phyloP scores from a whole-genome alignment of 768 basidiomycete genomes.

The Trametes gibbosa region DNA sequence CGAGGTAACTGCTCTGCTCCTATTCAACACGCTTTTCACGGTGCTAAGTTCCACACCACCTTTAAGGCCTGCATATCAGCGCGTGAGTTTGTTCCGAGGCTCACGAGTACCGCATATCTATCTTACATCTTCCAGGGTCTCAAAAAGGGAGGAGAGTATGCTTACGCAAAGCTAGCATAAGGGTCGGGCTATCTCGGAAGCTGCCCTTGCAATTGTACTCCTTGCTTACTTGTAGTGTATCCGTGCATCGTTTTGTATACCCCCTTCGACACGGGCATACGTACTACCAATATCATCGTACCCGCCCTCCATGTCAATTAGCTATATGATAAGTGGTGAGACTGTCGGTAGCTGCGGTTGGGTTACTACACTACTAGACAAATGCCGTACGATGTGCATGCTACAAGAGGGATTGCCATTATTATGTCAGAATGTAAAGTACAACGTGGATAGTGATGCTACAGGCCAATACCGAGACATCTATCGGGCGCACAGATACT shows the following conservation, averaged over 20 bases:
- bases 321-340: too few species aligned
- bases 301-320: too few species aligned
- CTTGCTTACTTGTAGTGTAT: too few species aligned
- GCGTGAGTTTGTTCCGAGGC: slow-evolving; percentile 10
- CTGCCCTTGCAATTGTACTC: not conserved
- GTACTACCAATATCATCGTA: too few species aligned
- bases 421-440: not conserved
- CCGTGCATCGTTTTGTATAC: too few species aligned
- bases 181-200: not conserved
- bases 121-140: slow-evolving; percentile 10
- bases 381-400: not conserved
- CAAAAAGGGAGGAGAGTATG: slow-evolving; percentile 34
- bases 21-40: not conserved
- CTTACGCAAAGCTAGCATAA: slow-evolving; percentile 20
- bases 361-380: too few species aligned
- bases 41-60: not conserved
- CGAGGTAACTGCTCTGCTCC: slow-evolving; percentile 27
- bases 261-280: too few species aligned
- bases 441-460: slow-evolving; percentile 3
- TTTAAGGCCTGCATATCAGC: slow-evolving; percentile 17
- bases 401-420: not conserved
- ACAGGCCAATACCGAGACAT: not conserved
- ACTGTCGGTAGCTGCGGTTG: too few species aligned
- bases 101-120: too few species aligned
- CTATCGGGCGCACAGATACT: slow-evolving; percentile 7